Conservation (phyloP, 1,284 basidiomycete species). For the Ganoderma boninense region DNA sequence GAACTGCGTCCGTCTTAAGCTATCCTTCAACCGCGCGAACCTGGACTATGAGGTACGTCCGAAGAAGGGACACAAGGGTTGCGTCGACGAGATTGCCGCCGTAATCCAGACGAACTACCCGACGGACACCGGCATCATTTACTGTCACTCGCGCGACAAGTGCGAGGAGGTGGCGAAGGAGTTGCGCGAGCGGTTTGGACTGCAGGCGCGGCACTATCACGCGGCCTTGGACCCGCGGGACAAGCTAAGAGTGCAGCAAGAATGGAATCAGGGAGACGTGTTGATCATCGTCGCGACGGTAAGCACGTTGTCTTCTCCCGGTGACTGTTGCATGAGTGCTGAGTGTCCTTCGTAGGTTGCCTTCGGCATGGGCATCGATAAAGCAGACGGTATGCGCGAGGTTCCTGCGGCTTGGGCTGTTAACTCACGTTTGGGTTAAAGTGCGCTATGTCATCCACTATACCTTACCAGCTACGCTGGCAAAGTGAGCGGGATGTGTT, state of each 20-base stretch:
- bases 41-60: conserved; percentile 83
- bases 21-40: conserved; percentile 95
- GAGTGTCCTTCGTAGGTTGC: conserved; percentile 54
- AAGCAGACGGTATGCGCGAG: conserved; percentile 67
- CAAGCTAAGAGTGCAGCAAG: conserved; percentile 68
- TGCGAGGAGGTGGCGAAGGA: conserved; percentile 85
- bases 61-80: conserved; percentile 53
- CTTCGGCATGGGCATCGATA: conserved; percentile 99
- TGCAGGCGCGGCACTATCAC: conserved; percentile 88
- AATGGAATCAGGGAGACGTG: conserved; percentile 81
- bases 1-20: conserved; percentile 68
- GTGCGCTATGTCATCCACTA: conserved; percentile 86
- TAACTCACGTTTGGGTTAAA: conserved; percentile 33
- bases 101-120: conserved; percentile 74
- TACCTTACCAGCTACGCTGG: conserved; percentile 72
- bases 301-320: conserved; percentile 28
- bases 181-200: conserved; percentile 61
- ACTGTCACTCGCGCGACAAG: conserved; percentile 75
- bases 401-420: not conserved
- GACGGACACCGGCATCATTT: conserved; percentile 86
- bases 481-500: conserved; percentile 52
- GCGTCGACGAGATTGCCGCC: conserved; percentile 72
- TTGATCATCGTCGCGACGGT: conserved; percentile 93
- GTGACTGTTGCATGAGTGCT: not conserved
- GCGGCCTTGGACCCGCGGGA: conserved; percentile 79